Evolutionary conservation across 2,329 filamentous ascomycete species (phyloP).

Genomic region (Pestalotiopsis sp.): DNA sequence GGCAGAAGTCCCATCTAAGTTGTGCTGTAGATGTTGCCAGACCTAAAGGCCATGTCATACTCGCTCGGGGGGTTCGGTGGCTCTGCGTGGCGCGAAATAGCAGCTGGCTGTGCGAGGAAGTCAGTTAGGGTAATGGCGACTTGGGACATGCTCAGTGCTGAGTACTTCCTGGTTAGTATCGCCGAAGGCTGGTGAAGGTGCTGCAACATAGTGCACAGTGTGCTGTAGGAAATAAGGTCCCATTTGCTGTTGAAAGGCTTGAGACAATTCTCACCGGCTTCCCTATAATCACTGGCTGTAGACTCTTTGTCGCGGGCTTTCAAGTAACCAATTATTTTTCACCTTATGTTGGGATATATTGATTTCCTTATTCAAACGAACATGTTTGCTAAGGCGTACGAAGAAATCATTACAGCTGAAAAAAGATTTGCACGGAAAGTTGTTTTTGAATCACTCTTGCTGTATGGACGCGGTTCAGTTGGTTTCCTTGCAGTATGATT

Average conservation of each 20-base stretch:
- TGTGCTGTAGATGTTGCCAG: conserved; percentile 70
- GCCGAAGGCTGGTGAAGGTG: conserved; percentile 60
- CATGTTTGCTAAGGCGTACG: too few relatives aligned
- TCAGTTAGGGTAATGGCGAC: conserved; percentile 59
- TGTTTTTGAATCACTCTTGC: too few relatives aligned
- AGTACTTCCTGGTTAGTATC: conserved; percentile 62
- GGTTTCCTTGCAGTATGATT: too few relatives aligned
- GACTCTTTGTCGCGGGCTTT: too few relatives aligned
- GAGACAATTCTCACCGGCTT: too few relatives aligned
- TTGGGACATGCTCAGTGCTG: conserved; percentile 52
- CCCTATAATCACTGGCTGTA: too few relatives aligned
- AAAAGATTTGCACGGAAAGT: too few relatives aligned
- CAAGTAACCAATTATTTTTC: too few relatives aligned
- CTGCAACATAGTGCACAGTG: conserved; percentile 60
- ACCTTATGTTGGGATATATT: too few relatives aligned
- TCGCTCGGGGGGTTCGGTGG: conserved; percentile 65
- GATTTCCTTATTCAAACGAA: too few relatives aligned
- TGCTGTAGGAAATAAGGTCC: conserved; percentile 72
- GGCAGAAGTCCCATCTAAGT: conserved; percentile 75
- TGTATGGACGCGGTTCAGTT: too few relatives aligned
- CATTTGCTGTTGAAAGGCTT: conserved; percentile 74
- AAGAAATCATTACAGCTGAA: too few relatives aligned
- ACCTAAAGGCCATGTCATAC: conserved; percentile 48
- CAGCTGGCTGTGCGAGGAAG: conserved; percentile 61
- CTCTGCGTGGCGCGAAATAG: conserved; percentile 49